Evolutionary conservation across 192 early-diverging fungal species (phyloP).

Genomic region (Phlyctochytrium bullatum): DNA sequence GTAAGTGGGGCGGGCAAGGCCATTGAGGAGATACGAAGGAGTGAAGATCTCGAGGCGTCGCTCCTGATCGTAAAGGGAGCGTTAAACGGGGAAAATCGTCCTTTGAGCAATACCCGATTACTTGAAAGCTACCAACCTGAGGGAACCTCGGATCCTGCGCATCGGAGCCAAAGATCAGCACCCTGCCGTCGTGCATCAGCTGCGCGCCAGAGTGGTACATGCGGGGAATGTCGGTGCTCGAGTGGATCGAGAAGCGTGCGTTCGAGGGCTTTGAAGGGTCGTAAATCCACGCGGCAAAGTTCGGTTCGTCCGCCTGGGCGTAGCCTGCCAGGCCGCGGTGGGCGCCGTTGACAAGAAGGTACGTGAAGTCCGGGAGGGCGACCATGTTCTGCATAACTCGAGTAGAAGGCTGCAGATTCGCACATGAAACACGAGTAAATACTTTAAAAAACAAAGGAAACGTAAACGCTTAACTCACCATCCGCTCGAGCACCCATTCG

Average conservation of each 20-base stretch:
- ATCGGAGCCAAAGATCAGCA: conserved; percentile 60
- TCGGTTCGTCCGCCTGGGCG: conserved; percentile 24
- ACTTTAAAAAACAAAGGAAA: neutral
- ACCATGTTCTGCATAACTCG: conserved; percentile 23
- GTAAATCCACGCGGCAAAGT: conserved; percentile 52
- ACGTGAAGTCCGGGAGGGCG: conserved; percentile 45
- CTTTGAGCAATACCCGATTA: too few relatives aligned
- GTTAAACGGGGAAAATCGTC: too few relatives aligned
- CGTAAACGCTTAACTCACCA: conserved; percentile 9
- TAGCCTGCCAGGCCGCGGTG: conserved; percentile 53
- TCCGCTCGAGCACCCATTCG: conserved; percentile 22
- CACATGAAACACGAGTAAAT: neutral
- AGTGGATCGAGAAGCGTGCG: conserved; percentile 38
- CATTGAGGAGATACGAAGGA: conserved; percentile 29
- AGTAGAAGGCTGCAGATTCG: conserved; percentile 13
- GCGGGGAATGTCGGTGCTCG: conserved; percentile 50
- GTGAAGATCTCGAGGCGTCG: conserved; percentile 17
- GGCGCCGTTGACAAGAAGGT: conserved; percentile 59
- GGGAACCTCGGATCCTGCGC: conserved; percentile 33
- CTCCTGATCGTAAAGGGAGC: too few relatives aligned
- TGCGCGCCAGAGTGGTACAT: conserved; percentile 59
- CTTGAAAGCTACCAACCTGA: too few relatives aligned
- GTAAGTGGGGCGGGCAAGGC: neutral
- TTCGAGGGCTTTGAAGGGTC: conserved; percentile 39
- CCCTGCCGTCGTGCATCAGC: conserved; percentile 54